These are phyloP conservation scores for Corymbia citriodora DNA, from an alignment of 441 rosid species.

Conservation along the genomic window DNA sequence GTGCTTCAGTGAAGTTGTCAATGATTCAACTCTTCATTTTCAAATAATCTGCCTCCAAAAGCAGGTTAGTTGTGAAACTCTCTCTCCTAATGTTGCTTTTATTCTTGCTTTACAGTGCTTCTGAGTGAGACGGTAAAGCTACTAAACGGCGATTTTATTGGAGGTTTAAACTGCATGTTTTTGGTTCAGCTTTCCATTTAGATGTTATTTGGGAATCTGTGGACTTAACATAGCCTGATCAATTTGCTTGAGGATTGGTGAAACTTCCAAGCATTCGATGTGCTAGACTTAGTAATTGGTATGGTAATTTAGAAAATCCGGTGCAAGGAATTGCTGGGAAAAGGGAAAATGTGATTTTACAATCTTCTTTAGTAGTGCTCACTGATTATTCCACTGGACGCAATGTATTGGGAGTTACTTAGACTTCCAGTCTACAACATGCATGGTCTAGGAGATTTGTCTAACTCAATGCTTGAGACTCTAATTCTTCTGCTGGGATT, in stretches of 20 bases:
- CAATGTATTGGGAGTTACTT: not conserved
- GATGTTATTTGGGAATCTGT: not conserved
- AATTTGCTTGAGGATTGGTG: not conserved
- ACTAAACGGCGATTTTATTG: not conserved
- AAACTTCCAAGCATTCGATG: not conserved
- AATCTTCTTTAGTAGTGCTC: not conserved
- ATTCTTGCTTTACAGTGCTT: not conserved
- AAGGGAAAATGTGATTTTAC: not conserved
- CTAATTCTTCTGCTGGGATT: not conserved
- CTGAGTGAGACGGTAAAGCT: not conserved
- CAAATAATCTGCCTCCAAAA: constrained; percentile 67
- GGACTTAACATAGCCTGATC: not conserved
- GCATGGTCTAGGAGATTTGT: not conserved
- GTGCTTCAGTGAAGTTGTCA: constrained; percentile 56
- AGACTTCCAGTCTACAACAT: not conserved
- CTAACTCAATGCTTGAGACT: not conserved
- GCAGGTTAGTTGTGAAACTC: constrained; percentile 36
- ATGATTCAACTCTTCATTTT: constrained; percentile 57
- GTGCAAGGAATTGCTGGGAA: not conserved
- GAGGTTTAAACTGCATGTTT: not conserved
- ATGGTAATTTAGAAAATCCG: not conserved
- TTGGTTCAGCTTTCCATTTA: not conserved
- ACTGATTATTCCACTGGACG: not conserved
- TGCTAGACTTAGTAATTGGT: not conserved
- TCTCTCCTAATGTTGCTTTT: not conserved